Percentiles rank a stretch among this genome's conserved stretches.
Evolutionary conservation across 108 stramenopile species (phyloP).

Genomic region (Nitzschia inconspicua): DNA sequence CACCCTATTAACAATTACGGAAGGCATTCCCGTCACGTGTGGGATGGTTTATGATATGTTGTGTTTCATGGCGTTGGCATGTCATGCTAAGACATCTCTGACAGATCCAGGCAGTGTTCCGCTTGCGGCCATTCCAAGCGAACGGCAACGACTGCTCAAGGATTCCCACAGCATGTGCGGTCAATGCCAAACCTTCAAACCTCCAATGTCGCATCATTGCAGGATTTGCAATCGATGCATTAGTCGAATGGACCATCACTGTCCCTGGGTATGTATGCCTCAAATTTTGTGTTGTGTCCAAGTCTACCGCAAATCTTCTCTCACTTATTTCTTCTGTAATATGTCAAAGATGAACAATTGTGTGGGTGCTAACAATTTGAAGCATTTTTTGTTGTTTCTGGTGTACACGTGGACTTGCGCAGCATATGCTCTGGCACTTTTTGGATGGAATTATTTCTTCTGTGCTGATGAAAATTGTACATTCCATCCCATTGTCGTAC

Average conservation of each 20-base stretch:
- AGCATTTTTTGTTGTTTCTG: constrained; percentile 92
- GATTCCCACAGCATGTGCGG: constrained; percentile 71
- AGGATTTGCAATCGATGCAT: constrained; percentile 95
- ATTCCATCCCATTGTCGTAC: constrained; percentile 64
- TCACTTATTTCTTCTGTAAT: not conserved
- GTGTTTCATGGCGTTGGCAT: constrained; percentile 59
- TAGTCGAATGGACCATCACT: constrained; percentile 94
- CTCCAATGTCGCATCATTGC: constrained; percentile 92
- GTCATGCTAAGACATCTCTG: constrained; percentile 71
- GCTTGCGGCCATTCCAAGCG: constrained; percentile 57
- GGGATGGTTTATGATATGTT: constrained; percentile 56
- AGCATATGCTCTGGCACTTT: constrained; percentile 75
- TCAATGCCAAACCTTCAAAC: constrained; percentile 91
- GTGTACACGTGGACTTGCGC: constrained; percentile 82
- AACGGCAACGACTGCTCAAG: constrained; percentile 48
- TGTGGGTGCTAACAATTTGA: constrained; percentile 5
- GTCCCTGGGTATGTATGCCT: constrained; percentile 79
- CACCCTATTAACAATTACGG: constrained; percentile 49
- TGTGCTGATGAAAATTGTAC: constrained; percentile 62
- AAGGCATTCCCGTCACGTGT: constrained; percentile 48
- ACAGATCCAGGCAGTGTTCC: constrained; percentile 94
- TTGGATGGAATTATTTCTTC: constrained; percentile 79
- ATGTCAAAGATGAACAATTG: constrained; percentile 6
- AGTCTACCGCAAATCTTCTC: not conserved
- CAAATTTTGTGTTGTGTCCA: not conserved